Conservation (phyloP, 768 basidiomycete genomes). For the Clitopilus hobsonii region DNA sequence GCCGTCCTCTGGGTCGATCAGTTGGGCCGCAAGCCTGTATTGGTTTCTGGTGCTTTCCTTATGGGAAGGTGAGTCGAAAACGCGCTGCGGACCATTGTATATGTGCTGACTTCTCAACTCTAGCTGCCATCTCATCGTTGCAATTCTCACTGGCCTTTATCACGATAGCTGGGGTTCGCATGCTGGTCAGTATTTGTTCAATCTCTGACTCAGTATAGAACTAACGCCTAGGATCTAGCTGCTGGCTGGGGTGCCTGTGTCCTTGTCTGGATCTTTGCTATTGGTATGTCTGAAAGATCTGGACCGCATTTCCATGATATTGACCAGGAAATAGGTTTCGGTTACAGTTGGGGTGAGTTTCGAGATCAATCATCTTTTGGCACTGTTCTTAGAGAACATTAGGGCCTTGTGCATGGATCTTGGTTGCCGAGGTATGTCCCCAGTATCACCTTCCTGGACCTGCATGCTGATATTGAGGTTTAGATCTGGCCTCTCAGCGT, state of each 20-base stretch:
- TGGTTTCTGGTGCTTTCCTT: slow-evolving; percentile 68
- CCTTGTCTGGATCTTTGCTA: slow-evolving; percentile 72
- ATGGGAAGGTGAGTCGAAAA: slow-evolving; percentile 53
- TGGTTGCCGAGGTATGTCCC: slow-evolving; percentile 53
- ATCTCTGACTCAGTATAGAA: background rate
- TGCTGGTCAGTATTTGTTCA: too few species aligned
- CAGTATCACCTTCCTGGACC: background rate
- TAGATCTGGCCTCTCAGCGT: slow-evolving; percentile 67
- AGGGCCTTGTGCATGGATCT: slow-evolving; percentile 72
- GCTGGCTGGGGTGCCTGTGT: slow-evolving; percentile 73
- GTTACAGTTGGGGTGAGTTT: slow-evolving; percentile 67
- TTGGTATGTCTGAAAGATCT: slow-evolving; percentile 29
- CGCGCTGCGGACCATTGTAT: slow-evolving; percentile 5
- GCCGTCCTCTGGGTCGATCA: slow-evolving; percentile 82
- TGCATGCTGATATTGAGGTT: background rate
- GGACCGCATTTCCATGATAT: background rate
- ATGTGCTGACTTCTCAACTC: background rate
- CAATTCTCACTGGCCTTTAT: slow-evolving; percentile 57
- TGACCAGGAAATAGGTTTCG: slow-evolving; percentile 40
- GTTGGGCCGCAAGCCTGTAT: slow-evolving; percentile 67
- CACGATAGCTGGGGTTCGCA: slow-evolving; percentile 60
- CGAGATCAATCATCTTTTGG: background rate
- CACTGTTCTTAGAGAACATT: background rate
- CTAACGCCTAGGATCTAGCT: slow-evolving; percentile 22
- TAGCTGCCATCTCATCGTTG: slow-evolving; percentile 68